Conservation (phyloP, 768 basidiomycete species). For the Leccinum fibrillosum region DNA sequence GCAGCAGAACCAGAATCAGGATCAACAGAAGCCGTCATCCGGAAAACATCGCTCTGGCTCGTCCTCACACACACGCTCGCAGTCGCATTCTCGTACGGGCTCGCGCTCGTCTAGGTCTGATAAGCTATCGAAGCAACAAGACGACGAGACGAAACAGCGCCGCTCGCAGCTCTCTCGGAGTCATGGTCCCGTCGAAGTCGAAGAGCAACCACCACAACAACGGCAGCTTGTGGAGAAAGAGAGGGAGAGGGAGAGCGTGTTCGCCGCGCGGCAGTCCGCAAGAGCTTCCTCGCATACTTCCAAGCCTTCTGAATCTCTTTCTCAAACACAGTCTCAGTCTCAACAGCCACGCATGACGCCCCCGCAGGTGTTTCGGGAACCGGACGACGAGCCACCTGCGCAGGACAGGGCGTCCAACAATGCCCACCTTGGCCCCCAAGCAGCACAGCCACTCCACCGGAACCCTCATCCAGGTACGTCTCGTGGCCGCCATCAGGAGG, state of each 20-base stretch:
- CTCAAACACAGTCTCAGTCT: conserved; percentile 18
- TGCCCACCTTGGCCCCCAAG: conserved; percentile 9
- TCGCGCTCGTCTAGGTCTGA: conserved; percentile 56
- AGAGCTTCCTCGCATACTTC: conserved; percentile 38
- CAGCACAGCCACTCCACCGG: conserved; percentile 14
- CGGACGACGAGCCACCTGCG: conserved; percentile 29
- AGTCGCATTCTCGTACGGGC: conserved; percentile 54
- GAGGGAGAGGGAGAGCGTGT: conserved; percentile 30
- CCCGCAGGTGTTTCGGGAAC: conserved; percentile 29
- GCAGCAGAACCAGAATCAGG: not conserved
- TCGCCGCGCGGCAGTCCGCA: conserved; percentile 38
- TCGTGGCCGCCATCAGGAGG: conserved; percentile 2
- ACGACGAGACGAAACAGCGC: conserved; percentile 42
- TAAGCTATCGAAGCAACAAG: conserved; percentile 33
- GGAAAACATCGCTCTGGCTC: conserved; percentile 42
- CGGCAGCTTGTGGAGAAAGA: conserved; percentile 33
- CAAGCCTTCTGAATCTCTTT: conserved; percentile 33
- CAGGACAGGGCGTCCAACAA: conserved; percentile 6
- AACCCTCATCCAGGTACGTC: conserved; percentile 10
- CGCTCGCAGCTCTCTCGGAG: conserved; percentile 48
- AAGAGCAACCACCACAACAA: conserved; percentile 10
- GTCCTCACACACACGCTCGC: conserved; percentile 53
- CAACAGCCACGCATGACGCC: conserved; percentile 23
- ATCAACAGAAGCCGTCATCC: not conserved
- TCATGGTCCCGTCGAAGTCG: conserved; percentile 32